Evolutionary conservation across 1,284 basidiomycete genomes (phyloP).

Genomic region (Lignosus rhinocerotis): DNA sequence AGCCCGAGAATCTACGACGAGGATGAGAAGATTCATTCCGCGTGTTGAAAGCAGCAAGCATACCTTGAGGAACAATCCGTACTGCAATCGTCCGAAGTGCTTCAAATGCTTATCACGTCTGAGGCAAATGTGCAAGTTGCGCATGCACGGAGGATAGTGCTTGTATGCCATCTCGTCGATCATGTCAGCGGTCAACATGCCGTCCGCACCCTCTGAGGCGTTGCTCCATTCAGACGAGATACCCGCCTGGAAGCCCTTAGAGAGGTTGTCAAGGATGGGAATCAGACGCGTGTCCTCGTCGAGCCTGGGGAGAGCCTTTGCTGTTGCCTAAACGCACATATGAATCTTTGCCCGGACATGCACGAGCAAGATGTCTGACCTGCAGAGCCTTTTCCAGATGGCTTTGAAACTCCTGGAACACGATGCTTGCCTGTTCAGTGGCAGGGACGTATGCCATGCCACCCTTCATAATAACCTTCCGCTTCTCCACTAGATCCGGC

Average conservation of each 20-base stretch:
- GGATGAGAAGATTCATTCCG: constrained; percentile 1
- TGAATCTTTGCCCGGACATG: constrained; percentile 8
- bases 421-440: constrained; percentile 82
- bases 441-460: constrained; percentile 93
- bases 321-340: constrained; percentile 64
- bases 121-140: constrained; percentile 82
- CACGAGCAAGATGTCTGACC: constrained; percentile 42
- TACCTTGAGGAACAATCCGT: constrained; percentile 95
- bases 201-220: constrained; percentile 52
- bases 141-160: constrained; percentile 98
- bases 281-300: constrained; percentile 94
- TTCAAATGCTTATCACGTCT: constrained; percentile 85
- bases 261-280: constrained; percentile 91
- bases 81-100: constrained; percentile 90
- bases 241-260: constrained; percentile 92
- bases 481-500: constrained; percentile 86
- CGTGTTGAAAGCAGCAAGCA: constrained; percentile 9
- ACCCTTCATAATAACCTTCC: constrained; percentile 78
- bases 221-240: constrained; percentile 81
- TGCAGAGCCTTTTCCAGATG: constrained; percentile 81
- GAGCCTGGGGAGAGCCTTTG: constrained; percentile 87
- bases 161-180: constrained; percentile 84
- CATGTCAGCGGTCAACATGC: constrained; percentile 90
- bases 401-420: constrained; percentile 85
- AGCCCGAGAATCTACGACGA: constrained; percentile 80